A percentile compares a stretch with the other conserved stretches of the same genome.
Evolutionary conservation across 305 asterid genomes (phyloP).

Genomic region (Fraxinus velutina): DNA sequence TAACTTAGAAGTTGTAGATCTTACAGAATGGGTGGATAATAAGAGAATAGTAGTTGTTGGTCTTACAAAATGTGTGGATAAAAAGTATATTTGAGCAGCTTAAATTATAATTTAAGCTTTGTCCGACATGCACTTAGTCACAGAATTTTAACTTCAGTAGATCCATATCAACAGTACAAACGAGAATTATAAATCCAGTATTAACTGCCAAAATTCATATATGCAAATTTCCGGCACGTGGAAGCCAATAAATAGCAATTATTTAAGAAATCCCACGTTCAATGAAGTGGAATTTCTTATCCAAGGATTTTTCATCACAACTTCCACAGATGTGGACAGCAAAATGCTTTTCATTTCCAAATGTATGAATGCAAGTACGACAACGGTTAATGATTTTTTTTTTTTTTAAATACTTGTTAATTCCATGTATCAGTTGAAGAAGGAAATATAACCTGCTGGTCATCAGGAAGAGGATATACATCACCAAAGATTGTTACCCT

Average conservation of each 20-base stretch:
- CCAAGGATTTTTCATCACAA: neutral
- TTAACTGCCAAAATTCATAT: constrained; percentile 7
- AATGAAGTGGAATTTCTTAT: neutral
- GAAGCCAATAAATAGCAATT: neutral
- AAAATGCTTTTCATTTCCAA: neutral
- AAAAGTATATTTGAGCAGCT: neutral
- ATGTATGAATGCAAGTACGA: neutral
- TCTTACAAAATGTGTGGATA: neutral
- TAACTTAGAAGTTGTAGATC: neutral
- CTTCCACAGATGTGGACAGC: neutral
- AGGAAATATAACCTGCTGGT: constrained; percentile 66
- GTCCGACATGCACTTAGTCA: neutral
- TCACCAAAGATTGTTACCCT: constrained; percentile 94
- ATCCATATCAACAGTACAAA: neutral
- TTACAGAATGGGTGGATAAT: neutral
- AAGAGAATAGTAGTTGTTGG: neutral
- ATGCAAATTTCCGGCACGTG: neutral
- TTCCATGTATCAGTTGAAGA: constrained; percentile 8
- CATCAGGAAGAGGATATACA: constrained; percentile 82
- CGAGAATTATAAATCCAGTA: neutral
- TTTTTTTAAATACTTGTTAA: neutral
- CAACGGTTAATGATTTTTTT: neutral
- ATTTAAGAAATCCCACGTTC: neutral
- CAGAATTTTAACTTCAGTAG: neutral
- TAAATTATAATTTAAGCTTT: neutral